Base-by-base conservation (phyloP, 1,284 basidiomycete genomes). In the Cryptococcus hybrid region DNA sequence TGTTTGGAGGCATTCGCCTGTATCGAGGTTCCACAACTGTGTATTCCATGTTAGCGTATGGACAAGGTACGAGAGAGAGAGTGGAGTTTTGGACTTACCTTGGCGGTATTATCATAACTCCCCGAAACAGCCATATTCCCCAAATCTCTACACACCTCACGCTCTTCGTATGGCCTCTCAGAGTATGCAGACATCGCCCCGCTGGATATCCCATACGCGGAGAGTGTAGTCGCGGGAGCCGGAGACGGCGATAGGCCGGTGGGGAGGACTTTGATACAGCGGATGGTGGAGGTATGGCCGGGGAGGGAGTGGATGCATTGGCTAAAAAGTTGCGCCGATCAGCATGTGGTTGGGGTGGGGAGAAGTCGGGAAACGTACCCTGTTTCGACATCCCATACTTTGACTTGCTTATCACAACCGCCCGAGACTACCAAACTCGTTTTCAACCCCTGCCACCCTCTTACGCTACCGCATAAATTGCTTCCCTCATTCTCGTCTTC, bases 121-220 rank as follows among this genome's bases (percentile, higher is more conserved):
- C 70, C 70, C 7, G 58, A 61, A 9, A 68, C 70, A 18, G 62
- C 64, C 59, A 62, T 56, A 57, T 69, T 61, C 11, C 70, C 47
- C 47, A 47, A 35, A 72, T 54, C 73, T 97, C 95, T 46, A 98
- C 79, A 70, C 91, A 93, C 49, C 94, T 81, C 15, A 98, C 93
- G 64, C 88, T 90, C 56, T 86, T 82, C 43, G 83, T 81, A 75
- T 99, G 95, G 0, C 95, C 95, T 24, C 81, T 78, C 18, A 98
- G 80, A 12, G 87, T 81, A 47, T 88, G 85, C 35, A 93, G 71
- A 51, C 85, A 78, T 37, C 80, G 77, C 0, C 95, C 7, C 81
- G 83, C 72, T 90, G 88, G 51, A 99, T 84, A 74, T 99, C 90
- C 95, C 95, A 99, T 0, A 97, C 90, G 0, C 92, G 84, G 53